Conservation (phyloP, 305 asterid genomes). For the Solanum hybrid region DNA sequence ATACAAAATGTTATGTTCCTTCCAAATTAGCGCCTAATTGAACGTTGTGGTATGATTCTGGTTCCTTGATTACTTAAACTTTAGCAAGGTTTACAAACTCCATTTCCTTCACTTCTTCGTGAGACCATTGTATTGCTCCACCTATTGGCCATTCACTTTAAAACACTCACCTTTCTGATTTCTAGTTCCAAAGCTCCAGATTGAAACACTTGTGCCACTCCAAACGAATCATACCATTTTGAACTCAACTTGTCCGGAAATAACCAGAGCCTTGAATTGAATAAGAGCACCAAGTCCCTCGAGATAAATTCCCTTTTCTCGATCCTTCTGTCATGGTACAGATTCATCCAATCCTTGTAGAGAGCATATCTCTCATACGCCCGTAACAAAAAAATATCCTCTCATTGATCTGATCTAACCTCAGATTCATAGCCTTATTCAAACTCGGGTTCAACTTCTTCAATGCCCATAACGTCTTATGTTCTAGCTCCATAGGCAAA, state of each 20-base stretch:
- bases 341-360: not conserved
- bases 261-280: not conserved
- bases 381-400: not conserved
- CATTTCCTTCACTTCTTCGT: not conserved
- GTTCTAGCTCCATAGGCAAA: not conserved
- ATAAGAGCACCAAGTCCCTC: not conserved
- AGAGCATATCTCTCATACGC: not conserved
- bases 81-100: not conserved
- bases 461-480: not conserved
- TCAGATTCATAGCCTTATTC: not conserved
- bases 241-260: not conserved
- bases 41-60: not conserved
- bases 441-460: not conserved
- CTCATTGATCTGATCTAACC: not conserved
- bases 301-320: not conserved
- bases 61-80: not conserved
- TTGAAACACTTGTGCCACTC: not conserved
- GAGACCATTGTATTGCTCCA: not conserved
- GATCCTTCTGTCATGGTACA: not conserved
- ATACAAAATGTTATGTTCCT: not conserved
- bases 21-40: not conserved
- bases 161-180: not conserved
- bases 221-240: not conserved
- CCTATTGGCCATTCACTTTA: not conserved
- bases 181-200: not conserved